Evolutionary conservation across 1,139 yeast species (phyloP), one percentile per base, ranked within the genome.

Genomic region (Arxiozyma telluris): DNA sequence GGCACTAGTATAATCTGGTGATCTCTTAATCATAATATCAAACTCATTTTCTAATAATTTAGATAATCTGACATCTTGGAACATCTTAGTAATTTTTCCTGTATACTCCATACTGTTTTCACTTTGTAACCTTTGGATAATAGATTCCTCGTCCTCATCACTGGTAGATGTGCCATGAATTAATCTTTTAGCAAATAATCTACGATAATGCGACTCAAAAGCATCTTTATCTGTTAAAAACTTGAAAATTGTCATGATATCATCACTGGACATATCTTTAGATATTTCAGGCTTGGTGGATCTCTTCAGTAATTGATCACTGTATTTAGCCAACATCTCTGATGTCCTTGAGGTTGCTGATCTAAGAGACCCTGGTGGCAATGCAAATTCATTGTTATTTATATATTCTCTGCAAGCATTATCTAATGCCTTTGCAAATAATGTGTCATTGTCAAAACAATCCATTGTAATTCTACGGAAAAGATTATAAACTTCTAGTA

Each of bases 41-140:
- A 90, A 89, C 56, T 79, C 77, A 21, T 71, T 68, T 63, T 86
- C 89, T 69, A 93, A 77, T 58, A 89, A 95, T 58, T 82, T 83
- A 0, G 96, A 89, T 3, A 94, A 82, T 63, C 87, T 81, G 78
- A 94, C 89, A 71, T 94, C 98, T 66, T 87, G 88, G 71, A 94
- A 91, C 99, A 94, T 94, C 64, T 91, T 87, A 46, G 96, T 89
- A 72, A 94, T 87, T 69, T 90, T 93, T 55, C 90, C 85, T 1
- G 98, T 91, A 70, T 90, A 94, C 64, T 93, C 98, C 66, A 84
- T 78, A 22, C 96, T 91, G 70, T 94, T 91, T 59, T 87, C 96
- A 57, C 87, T 88, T 69, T 91, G 95, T 60, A 94, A 78, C 64
- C 87, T 81, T 64, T 90, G 89, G 57, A 94, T 88, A 62, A 94